Conservation (phyloP, 345 rosid genomes). For the Bruguiera gymnorhiza region DNA sequence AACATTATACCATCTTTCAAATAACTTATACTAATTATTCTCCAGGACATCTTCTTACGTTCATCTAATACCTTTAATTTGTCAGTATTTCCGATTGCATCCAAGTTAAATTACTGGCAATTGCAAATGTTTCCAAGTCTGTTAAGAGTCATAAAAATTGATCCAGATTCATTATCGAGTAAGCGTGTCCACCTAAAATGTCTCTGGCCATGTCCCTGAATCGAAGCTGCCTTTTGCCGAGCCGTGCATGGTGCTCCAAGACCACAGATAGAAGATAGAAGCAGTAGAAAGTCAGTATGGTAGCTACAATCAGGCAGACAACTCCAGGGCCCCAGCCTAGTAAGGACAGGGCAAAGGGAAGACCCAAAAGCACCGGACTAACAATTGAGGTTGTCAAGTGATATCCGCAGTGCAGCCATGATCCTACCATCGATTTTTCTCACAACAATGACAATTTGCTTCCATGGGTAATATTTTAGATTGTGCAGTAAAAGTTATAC, state of each 20-base stretch:
- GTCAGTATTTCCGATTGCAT: too few relatives aligned
- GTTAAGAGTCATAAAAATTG: too few relatives aligned
- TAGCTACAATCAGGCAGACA: constrained; percentile 19
- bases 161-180: background rate
- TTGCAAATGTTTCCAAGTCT: too few relatives aligned
- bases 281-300: constrained; percentile 39
- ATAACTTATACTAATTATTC: background rate
- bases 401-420: constrained; percentile 42
- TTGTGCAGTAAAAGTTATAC: background rate
- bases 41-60: background rate
- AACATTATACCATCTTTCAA: background rate
- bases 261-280: constrained; percentile 35
- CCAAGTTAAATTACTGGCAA: too few relatives aligned
- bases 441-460: background rate
- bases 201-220: constrained; percentile 44
- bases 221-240: constrained; percentile 36
- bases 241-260: constrained; percentile 35
- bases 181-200: constrained; percentile 28
- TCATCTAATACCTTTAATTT: background rate
- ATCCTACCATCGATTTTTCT: constrained; percentile 14
- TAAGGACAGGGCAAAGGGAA: constrained; percentile 33
- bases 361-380: constrained; percentile 33
- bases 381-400: constrained; percentile 45
- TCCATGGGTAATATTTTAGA: background rate
- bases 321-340: constrained; percentile 37